Evolutionary conservation across 208 protist genomes (phyloP).

Genomic region (Leishmania martiniquensis): DNA sequence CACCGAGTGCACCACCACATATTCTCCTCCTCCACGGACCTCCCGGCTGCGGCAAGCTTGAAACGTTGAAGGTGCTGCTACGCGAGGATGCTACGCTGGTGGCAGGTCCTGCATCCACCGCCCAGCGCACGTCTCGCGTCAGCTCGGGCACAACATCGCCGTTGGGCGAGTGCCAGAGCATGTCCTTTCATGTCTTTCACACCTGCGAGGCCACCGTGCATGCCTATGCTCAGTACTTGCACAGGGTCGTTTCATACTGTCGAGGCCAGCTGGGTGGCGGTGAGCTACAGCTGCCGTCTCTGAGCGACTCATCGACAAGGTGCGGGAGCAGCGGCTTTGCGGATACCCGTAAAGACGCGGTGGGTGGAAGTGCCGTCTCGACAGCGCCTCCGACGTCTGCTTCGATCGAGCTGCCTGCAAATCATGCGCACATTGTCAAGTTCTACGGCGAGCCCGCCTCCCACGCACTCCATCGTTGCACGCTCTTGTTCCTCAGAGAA

Average conservation of each 20-base stretch:
- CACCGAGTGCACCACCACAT: slow-evolving; percentile 17
- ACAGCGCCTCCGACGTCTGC: neutral
- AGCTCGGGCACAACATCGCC: neutral
- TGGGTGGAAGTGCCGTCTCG: neutral
- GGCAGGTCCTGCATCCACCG: neutral
- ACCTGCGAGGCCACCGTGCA: slow-evolving; percentile 33
- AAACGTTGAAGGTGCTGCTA: slow-evolving; percentile 54
- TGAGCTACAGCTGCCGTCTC: slow-evolving; percentile 12
- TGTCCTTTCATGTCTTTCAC: slow-evolving; percentile 32
- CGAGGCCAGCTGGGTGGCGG: slow-evolving; percentile 26
- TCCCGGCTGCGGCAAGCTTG: slow-evolving; percentile 77
- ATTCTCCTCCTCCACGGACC: slow-evolving; percentile 79
- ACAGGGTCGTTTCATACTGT: slow-evolving; percentile 24
- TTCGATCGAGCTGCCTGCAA: neutral
- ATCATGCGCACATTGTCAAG: slow-evolving; percentile 50
- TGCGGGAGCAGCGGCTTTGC: neutral
- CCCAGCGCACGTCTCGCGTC: neutral
- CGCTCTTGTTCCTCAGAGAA: slow-evolving; percentile 53
- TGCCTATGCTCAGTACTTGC: slow-evolving; percentile 33
- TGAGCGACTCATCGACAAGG: neutral
- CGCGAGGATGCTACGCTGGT: slow-evolving; percentile 11
- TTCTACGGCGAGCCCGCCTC: slow-evolving; percentile 72
- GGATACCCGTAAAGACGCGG: too few species aligned
- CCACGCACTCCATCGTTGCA: slow-evolving; percentile 47
- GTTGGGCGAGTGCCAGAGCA: neutral